Base-by-base conservation (phyloP, 257 asterid species). In the Solanum rostratum region DNA sequence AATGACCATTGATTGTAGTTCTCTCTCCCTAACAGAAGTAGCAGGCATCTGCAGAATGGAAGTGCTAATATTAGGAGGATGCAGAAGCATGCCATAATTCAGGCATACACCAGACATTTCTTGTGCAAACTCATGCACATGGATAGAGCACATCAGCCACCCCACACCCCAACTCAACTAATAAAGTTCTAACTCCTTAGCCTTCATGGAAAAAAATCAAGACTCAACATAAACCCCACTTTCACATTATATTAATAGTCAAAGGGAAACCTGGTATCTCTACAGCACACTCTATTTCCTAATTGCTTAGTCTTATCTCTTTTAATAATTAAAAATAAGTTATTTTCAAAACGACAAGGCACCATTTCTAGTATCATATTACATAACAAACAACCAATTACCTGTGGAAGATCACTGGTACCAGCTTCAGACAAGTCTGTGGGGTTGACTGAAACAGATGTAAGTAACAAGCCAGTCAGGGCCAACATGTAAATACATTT, bases 1-100 rank as follows among this genome's bases (percentile, higher is more conserved):
- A 87, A 93, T 90, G 91, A 91, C 94, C 91, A 89, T 96, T 62
- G 94, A 85, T 59, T 95, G 98, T 88, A 95, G 88, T 81, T 97
- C 97, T 71, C 89, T 92, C 89, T 97, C 99, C 91, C 88, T 91
- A 46, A 54, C 54, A 55, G 92, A 84, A 83, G 90, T 22, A 68
- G 89, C 88, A 54, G 84, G 83, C 37, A 69, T 78, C 98, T 93
- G 91, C 88, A 84, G 63, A 62, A 30, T 78, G 82, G 63, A 57
- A 50, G 29, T 57, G 30, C 71, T 79, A 13, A 85, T 30, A 74
- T 39, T 13, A 63, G 84, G 85, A 22, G 30, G 37, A 83, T 82
- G 22, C 46, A 50, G 83, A 68, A 46, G n/a, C 55, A 45, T 12
- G 50, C 37, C 46, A 80, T 24, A 30, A 84, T 49, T 41, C 60